Evolutionary conservation across 805 yeast species (phyloP).

Genomic region (Candida corydali): DNA sequence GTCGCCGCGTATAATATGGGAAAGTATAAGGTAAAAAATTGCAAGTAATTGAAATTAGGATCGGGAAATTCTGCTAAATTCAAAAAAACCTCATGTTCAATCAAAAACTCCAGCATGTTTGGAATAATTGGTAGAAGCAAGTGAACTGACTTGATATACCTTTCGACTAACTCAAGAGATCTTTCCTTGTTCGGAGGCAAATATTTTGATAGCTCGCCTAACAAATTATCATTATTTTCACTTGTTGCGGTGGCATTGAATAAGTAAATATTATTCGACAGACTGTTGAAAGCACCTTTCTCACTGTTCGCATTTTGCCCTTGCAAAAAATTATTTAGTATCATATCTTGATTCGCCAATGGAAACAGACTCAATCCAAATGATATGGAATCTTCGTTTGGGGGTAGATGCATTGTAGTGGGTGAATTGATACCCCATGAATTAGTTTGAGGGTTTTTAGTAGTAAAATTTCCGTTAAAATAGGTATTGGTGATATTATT

Average conservation of each 20-base stretch:
- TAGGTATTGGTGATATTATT: constrained; percentile 34
- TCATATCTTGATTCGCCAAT: constrained; percentile 18
- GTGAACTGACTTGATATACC: constrained; percentile 52
- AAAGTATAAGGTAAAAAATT: constrained; percentile 47
- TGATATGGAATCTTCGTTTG: constrained; percentile 21
- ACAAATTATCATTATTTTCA: constrained; percentile 28
- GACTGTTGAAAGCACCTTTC: constrained; percentile 15
- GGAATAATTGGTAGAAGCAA: constrained; percentile 50
- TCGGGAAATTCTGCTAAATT: constrained; percentile 15
- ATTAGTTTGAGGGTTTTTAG: background rate
- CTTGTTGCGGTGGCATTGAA: constrained; percentile 39
- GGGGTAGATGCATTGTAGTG: constrained; percentile 10
- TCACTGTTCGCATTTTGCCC: constrained; percentile 12
- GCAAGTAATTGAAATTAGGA: constrained; percentile 33
- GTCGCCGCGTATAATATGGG: constrained; percentile 57
- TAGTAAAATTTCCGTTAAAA: constrained; percentile 25
- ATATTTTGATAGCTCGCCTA: constrained; percentile 36
- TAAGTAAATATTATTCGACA: constrained; percentile 25
- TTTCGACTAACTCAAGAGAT: constrained; percentile 43
- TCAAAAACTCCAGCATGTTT: constrained; percentile 40
- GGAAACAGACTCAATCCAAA: constrained; percentile 34
- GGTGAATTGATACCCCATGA: background rate
- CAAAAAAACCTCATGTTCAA: constrained; percentile 51
- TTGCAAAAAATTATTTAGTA: background rate
- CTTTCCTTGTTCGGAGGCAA: constrained; percentile 48